phyloP scores from a whole-genome alignment of 345 rosid genomes.

The Aegle marmelos region DNA sequence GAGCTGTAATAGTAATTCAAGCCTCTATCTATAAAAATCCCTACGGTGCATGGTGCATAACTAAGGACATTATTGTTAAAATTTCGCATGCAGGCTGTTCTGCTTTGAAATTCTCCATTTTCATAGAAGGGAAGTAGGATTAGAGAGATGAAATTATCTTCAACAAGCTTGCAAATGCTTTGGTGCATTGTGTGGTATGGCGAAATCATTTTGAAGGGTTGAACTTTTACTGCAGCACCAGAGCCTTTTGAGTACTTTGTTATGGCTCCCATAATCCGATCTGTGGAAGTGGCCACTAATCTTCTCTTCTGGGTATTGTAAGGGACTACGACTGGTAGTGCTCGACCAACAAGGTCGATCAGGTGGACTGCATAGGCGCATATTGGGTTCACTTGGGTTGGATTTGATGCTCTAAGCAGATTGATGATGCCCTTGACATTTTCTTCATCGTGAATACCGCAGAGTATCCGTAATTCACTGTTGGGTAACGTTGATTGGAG shows the following conservation, averaged over 20 bases:
- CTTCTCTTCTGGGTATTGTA: slow-evolving; percentile 7
- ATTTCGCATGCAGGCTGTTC: too few relatives aligned
- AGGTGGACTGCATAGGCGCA: slow-evolving; percentile 21
- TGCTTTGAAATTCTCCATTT: background rate
- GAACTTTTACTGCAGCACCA: background rate
- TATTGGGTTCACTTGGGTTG: slow-evolving; percentile 7
- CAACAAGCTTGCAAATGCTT: slow-evolving; percentile 30
- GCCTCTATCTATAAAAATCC: slow-evolving; percentile 26
- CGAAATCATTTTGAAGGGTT: slow-evolving; percentile 21
- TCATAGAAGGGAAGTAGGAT: slow-evolving; percentile 25
- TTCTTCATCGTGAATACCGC: slow-evolving; percentile 33
- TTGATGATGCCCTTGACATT: slow-evolving; percentile 24
- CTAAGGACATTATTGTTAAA: slow-evolving; percentile 15
- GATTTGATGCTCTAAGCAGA: slow-evolving; percentile 29
- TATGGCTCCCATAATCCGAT: slow-evolving; percentile 30
- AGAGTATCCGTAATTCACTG: slow-evolving; percentile 24
- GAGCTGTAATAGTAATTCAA: background rate
- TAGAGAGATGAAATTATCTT: slow-evolving; percentile 16
- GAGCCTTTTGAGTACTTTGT: slow-evolving; percentile 11
- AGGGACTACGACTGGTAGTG: slow-evolving; percentile 21
- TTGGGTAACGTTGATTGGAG: slow-evolving; percentile 3
- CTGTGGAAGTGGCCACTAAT: background rate
- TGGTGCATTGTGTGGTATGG: slow-evolving; percentile 30
- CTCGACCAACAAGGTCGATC: slow-evolving; percentile 23
- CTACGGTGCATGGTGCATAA: slow-evolving; percentile 29